phyloP scores from a whole-genome alignment of 2,329 filamentous ascomycete species.

The Arthrocladium fulminans region DNA sequence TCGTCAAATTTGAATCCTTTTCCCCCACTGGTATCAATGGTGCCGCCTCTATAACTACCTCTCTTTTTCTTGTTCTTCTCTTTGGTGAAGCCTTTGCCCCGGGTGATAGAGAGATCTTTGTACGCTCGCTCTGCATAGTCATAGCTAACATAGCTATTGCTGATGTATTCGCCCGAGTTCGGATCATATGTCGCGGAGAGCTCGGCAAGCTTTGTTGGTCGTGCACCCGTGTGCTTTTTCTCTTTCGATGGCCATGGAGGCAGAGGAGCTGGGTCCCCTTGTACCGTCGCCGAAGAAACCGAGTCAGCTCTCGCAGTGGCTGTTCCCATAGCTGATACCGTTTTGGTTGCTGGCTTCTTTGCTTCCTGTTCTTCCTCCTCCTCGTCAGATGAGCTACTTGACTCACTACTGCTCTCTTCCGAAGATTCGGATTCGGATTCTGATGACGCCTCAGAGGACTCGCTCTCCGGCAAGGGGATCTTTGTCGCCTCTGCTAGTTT shows the following conservation, averaged over 20 bases:
- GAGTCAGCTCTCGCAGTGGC: conserved; percentile 24
- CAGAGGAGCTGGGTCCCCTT: conserved; percentile 20
- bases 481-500: conserved; percentile 4
- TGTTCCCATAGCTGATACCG: conserved; percentile 23
- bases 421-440: conserved; percentile 23
- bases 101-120: conserved; percentile 79
- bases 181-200: conserved; percentile 49
- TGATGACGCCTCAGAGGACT: conserved; percentile 26
- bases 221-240: conserved; percentile 38
- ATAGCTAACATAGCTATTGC: conserved; percentile 74
- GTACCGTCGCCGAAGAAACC: conserved; percentile 20
- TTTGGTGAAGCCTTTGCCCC: conserved; percentile 96
- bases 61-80: conserved; percentile 99
- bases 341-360: conserved; percentile 12
- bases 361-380: conserved; percentile 21
- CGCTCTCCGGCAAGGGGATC: conserved; percentile 6
- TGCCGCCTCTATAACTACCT: conserved; percentile 80
- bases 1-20: conserved; percentile 95
- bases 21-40: conserved; percentile 71
- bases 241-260: conserved; percentile 11
- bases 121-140: conserved; percentile 84
- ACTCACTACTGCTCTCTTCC: conserved; percentile 20
- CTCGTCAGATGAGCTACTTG: conserved; percentile 22
- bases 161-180: conserved; percentile 61
- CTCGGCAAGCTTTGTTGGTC: conserved; percentile 71